Conservation (phyloP, 2,329 filamentous ascomycete species). For the Chaetoscypha palmicola region DNA sequence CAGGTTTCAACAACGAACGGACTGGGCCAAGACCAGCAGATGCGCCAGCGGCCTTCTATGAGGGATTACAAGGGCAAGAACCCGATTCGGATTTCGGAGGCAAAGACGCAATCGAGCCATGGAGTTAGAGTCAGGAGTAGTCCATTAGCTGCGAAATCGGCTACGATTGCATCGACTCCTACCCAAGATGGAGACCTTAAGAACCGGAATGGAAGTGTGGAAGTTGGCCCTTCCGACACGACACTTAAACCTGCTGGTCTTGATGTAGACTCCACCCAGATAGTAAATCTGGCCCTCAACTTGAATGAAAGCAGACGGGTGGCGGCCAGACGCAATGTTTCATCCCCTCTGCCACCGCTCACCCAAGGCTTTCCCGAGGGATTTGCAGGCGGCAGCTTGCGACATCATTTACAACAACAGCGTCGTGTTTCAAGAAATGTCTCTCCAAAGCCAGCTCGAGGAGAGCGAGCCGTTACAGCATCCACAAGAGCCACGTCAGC, state of each 20-base stretch:
- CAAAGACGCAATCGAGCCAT: constrained; percentile 20
- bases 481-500: constrained; percentile 38
- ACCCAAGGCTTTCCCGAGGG: constrained; percentile 37
- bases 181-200: constrained; percentile 6
- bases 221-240: background rate
- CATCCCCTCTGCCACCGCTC: constrained; percentile 40
- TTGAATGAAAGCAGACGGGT: constrained; percentile 72
- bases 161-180: constrained; percentile 12
- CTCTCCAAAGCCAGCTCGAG: constrained; percentile 49
- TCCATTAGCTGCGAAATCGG: constrained; percentile 23
- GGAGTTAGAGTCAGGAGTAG: constrained; percentile 22
- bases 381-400: constrained; percentile 50
- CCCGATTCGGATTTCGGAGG: constrained; percentile 16
- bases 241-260: constrained; percentile 32
- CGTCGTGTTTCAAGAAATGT: constrained; percentile 53
- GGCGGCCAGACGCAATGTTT: constrained; percentile 50
- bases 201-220: constrained; percentile 5
- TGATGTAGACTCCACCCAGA: constrained; percentile 75
- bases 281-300: constrained; percentile 86
- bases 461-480: constrained; percentile 19
- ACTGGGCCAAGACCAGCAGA: constrained; percentile 6
- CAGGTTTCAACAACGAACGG: constrained; percentile 3
- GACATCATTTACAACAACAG: constrained; percentile 66
- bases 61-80: constrained; percentile 25
- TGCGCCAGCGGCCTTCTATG: constrained; percentile 16